Evolutionary conservation across 805 yeast species (phyloP).

Genomic region (Pichia rugopelliculosa): DNA sequence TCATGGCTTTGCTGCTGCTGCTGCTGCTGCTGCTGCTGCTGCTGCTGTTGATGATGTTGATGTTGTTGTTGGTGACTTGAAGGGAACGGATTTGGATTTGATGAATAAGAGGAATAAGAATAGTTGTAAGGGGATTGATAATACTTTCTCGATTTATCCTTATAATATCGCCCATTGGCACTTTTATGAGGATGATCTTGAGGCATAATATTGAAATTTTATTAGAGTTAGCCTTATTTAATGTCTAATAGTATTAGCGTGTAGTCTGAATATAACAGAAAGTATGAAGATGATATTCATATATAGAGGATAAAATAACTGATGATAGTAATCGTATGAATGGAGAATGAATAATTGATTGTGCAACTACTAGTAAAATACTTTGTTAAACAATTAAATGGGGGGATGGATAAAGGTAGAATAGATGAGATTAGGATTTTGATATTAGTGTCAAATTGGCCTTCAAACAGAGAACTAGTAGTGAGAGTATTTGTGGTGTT

Average conservation of each 20-base stretch:
- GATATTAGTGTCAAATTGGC: background rate
- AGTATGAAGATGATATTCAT: background rate
- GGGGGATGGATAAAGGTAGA: background rate
- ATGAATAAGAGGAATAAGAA: constrained; percentile 10
- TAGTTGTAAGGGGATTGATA: constrained; percentile 13
- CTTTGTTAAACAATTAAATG: background rate
- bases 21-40: background rate
- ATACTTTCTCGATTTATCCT: constrained; percentile 22
- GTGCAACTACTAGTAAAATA: background rate
- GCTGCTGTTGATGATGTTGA: constrained; percentile 15
- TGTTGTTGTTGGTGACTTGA: constrained; percentile 19
- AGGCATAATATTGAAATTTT: background rate
- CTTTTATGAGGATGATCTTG: constrained; percentile 8
- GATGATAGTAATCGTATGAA: background rate
- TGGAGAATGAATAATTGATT: background rate
- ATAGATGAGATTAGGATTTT: background rate
- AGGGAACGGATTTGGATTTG: constrained; percentile 24
- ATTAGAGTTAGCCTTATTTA: background rate
- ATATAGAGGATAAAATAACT: background rate
- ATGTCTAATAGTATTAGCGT: background rate
- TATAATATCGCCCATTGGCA: constrained; percentile 16
- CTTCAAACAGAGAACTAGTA: background rate
- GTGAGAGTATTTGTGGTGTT: background rate
- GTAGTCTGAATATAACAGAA: background rate
- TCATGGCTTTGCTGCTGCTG: background rate